Percentiles rank a stretch among this genome's conserved stretches.
These are phyloP conservation scores for Ogataea henricii DNA, from an alignment of 805 yeast species.

Conservation along the genomic window DNA sequence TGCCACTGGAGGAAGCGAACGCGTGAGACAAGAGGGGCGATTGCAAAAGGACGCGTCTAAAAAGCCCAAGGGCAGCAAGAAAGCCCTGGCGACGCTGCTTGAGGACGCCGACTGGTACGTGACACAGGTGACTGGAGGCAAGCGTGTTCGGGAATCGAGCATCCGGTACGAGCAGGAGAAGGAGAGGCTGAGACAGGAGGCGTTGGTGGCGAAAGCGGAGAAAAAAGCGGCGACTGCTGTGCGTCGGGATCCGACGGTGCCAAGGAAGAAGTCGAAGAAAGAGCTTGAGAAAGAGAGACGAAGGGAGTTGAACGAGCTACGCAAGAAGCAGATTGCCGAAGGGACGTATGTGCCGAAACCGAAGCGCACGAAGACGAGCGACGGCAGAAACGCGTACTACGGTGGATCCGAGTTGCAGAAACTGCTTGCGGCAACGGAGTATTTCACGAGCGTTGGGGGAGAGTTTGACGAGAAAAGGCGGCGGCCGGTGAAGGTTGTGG, in stretches of 20 bases:
- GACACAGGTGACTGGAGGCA: slow-evolving; percentile 14
- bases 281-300: slow-evolving; percentile 6
- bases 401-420: slow-evolving; percentile 21
- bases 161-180: slow-evolving; percentile 16
- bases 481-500: slow-evolving; percentile 20
- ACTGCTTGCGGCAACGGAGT: slow-evolving; percentile 28
- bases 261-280: slow-evolving; percentile 6
- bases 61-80: background rate
- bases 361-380: slow-evolving; percentile 1
- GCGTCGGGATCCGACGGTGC: slow-evolving; percentile 1
- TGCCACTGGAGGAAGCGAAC: background rate
- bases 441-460: slow-evolving; percentile 28
- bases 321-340: slow-evolving; percentile 12
- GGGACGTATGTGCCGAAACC: slow-evolving; percentile 12
- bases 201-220: background rate
- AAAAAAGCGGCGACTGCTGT: background rate
- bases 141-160: slow-evolving; percentile 15
- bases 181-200: slow-evolving; percentile 7
- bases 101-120: slow-evolving; percentile 35
- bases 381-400: slow-evolving; percentile 16
- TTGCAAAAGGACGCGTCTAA: no score
- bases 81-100: slow-evolving; percentile 18
- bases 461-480: slow-evolving; percentile 9
- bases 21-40: no score
- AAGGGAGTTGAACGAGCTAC: slow-evolving; percentile 2